These are phyloP conservation scores for Chaetoceros muelleri DNA, from an alignment of 108 stramenopile genomes.

Conservation along the genomic window DNA sequence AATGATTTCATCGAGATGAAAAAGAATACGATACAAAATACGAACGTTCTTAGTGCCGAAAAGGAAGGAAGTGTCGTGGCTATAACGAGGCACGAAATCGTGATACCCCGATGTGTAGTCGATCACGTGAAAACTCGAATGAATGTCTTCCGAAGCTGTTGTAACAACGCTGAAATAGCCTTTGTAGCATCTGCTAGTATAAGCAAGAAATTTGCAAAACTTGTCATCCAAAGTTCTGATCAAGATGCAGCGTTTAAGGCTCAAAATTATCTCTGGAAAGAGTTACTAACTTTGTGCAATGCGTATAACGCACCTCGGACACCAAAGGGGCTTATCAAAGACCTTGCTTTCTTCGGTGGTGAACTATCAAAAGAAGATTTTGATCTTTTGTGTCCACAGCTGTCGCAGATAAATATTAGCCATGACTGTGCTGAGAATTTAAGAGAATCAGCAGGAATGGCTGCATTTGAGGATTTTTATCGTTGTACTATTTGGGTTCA, in stretches of 20 bases:
- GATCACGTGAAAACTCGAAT: constrained; percentile 49
- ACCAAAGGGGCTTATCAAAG: constrained; percentile 33
- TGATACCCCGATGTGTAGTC: constrained; percentile 58
- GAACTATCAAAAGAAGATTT: constrained; percentile 49
- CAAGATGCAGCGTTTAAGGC: constrained; percentile 29
- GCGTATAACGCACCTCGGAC: constrained; percentile 41
- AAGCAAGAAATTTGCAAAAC: constrained; percentile 68
- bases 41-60: neutral
- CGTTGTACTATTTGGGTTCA: constrained; percentile 77
- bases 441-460: constrained; percentile 39
- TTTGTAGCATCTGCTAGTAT: constrained; percentile 71
- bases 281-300: constrained; percentile 33
- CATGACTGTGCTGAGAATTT: constrained; percentile 30
- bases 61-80: neutral
- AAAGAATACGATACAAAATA: neutral
- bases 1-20: constrained; percentile 6
- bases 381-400: constrained; percentile 16
- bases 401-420: neutral
- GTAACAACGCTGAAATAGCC: constrained; percentile 41
- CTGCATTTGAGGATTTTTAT: constrained; percentile 55
- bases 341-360: constrained; percentile 61
- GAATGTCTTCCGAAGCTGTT: constrained; percentile 37
- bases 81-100: constrained; percentile 34
- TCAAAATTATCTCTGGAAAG: constrained; percentile 35
- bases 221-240: constrained; percentile 32